These are phyloP conservation scores for Aspergillus pseudoglaucus DNA, from an alignment of 2,329 filamentous ascomycete genomes.

Conservation along the genomic window DNA sequence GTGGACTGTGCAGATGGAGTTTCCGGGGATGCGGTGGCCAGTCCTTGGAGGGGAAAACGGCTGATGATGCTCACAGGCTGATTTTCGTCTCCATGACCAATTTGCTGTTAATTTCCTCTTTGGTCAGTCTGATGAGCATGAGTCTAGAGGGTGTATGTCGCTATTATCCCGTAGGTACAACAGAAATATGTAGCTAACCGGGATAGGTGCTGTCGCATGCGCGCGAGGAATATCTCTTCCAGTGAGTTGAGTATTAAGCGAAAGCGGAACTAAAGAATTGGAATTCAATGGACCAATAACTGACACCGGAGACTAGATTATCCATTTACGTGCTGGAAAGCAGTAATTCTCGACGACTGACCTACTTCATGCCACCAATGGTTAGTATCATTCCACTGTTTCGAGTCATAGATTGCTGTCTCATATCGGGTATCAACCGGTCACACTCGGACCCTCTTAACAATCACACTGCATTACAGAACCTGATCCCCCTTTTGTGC, in stretches of 20 bases:
- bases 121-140: slow-evolving; percentile 54
- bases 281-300: not conserved
- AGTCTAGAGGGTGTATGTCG: slow-evolving; percentile 47
- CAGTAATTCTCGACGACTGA: slow-evolving; percentile 41
- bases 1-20: not conserved
- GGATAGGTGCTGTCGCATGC: slow-evolving; percentile 52
- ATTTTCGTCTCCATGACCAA: slow-evolving; percentile 57
- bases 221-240: slow-evolving; percentile 56
- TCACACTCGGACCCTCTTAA: no score
- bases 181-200: not conserved
- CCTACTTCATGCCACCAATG: slow-evolving; percentile 43
- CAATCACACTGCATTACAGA: slow-evolving; percentile 32
- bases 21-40: not conserved
- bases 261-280: no score
- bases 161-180: not conserved
- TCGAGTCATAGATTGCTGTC: not conserved
- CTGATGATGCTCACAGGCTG: slow-evolving; percentile 35
- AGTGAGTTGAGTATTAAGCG: slow-evolving; percentile 40
- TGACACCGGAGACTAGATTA: slow-evolving; percentile 20
- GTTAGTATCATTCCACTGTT: slow-evolving; percentile 22
- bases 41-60: not conserved
- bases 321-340: slow-evolving; percentile 41
- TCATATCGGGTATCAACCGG: not conserved
- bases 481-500: slow-evolving; percentile 51
- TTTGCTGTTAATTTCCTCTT: slow-evolving; percentile 53